These are phyloP conservation scores for Leccinum ochraceum DNA, from an alignment of 768 basidiomycete genomes.

Conservation along the genomic window DNA sequence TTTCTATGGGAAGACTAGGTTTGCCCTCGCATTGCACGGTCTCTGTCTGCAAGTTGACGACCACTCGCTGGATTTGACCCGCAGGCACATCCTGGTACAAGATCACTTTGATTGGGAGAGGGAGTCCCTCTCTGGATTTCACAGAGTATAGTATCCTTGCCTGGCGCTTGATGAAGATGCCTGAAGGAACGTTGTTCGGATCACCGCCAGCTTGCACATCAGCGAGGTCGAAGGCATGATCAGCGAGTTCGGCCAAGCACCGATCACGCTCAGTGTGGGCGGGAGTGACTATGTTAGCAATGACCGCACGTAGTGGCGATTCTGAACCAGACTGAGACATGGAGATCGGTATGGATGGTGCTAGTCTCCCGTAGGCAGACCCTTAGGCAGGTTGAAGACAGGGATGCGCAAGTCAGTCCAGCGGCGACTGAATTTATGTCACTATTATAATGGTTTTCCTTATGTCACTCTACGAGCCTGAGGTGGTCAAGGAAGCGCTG, in stretches of 20 bases:
- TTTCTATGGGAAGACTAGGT: too few relatives aligned
- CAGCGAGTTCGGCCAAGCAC: conserved; percentile 20
- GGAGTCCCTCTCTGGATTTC: conserved; percentile 3
- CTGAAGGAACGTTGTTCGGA: not conserved
- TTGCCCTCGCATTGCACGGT: too few relatives aligned
- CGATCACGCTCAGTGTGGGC: conserved; percentile 5
- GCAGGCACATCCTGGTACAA: conserved; percentile 14
- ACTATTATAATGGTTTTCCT: too few relatives aligned
- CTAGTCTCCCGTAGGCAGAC: too few relatives aligned
- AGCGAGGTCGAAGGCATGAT: conserved; percentile 20
- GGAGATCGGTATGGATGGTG: not conserved
- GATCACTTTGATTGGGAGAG: conserved; percentile 15
- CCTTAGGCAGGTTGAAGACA: too few relatives aligned
- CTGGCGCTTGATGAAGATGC: conserved; percentile 11
- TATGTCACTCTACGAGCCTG: too few relatives aligned
- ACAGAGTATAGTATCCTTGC: conserved; percentile 19
- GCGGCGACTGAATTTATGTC: too few relatives aligned
- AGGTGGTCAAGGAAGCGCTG: too few relatives aligned
- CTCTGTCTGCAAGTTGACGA: too few relatives aligned
- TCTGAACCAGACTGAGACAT: conserved; percentile 15
- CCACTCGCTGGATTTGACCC: conserved; percentile 12
- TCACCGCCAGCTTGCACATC: conserved; percentile 2
- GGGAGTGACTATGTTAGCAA: conserved; percentile 16
- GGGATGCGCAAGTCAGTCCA: too few relatives aligned
- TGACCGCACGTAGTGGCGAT: conserved; percentile 11